Conservation (phyloP, 139 green algal genomes). For the Chlorella sp. region DNA sequence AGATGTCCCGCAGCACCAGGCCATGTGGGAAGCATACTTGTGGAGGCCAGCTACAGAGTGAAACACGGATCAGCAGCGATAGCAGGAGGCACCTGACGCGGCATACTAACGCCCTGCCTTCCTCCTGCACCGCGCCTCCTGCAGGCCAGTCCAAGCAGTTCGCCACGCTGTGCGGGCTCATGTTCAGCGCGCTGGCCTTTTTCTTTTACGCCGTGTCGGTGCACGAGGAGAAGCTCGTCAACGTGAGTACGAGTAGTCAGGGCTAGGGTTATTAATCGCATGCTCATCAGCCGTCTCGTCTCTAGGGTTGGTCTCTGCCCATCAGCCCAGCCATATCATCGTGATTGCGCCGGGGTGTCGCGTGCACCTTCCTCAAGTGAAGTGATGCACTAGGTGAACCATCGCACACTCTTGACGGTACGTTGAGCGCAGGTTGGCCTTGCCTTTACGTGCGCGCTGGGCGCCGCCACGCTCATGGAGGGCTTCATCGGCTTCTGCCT, state of each 20-base stretch:
- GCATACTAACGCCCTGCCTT: neutral
- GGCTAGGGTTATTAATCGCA: too few relatives aligned
- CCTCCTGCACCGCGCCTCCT: neutral
- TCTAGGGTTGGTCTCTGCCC: too few relatives aligned
- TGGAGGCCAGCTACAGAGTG: too few relatives aligned
- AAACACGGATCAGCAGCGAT: too few relatives aligned
- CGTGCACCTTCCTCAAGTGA: too few relatives aligned
- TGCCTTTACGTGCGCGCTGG: conserved; percentile 17
- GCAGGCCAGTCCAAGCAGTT: conserved; percentile 53
- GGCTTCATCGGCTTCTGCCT: conserved; percentile 43
- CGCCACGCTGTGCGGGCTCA: conserved; percentile 26
- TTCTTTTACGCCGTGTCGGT: conserved; percentile 17
- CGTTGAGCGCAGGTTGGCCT: conserved; percentile 22
- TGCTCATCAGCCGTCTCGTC: too few relatives aligned
- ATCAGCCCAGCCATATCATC: too few relatives aligned
- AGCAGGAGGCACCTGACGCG: too few relatives aligned
- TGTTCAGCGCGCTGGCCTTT: conserved; percentile 13
- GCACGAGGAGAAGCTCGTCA: conserved; percentile 16
- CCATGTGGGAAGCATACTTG: neutral
- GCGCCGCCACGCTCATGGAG: conserved; percentile 25
- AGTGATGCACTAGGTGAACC: too few relatives aligned
- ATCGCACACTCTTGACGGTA: too few relatives aligned
- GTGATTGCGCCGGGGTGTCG: too few relatives aligned
- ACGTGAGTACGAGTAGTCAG: too few relatives aligned
- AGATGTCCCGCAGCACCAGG: neutral